These are phyloP conservation scores for Rubia peregrina DNA, from an alignment of 305 asterid species.

Conservation along the genomic window DNA sequence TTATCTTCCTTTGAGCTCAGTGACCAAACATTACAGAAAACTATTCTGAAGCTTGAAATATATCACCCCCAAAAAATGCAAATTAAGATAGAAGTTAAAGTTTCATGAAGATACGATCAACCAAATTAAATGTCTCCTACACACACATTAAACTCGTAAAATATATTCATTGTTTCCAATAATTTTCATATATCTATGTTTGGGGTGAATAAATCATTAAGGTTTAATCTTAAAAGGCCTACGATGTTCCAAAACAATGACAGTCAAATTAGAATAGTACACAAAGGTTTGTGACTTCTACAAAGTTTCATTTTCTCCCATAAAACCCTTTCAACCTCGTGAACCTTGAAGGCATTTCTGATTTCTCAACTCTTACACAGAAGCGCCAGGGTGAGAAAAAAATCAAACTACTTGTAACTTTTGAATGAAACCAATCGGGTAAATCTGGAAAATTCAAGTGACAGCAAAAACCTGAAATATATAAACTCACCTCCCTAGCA, in stretches of 20 bases:
- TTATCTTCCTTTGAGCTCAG: neutral
- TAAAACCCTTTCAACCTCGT: neutral
- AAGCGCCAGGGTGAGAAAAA: neutral
- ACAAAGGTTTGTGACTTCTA: neutral
- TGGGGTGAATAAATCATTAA: neutral
- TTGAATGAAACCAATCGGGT: neutral
- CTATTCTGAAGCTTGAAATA: neutral
- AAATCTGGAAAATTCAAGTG: neutral
- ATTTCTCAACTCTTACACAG: neutral
- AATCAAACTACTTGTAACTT: neutral
- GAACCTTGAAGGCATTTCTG: neutral
- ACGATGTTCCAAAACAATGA: neutral
- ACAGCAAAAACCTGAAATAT: neutral
- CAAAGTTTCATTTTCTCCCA: neutral
- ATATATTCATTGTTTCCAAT: neutral
- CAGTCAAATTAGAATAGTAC: neutral
- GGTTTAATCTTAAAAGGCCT: neutral
- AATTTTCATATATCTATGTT: neutral
- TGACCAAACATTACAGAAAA: neutral
- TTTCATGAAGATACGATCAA: neutral
- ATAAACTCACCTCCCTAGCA: conserved; percentile 70
- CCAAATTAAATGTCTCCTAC: neutral
- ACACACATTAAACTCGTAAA: neutral
- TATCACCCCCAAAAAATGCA: neutral
- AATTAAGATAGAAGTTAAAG: neutral